A percentile compares a stretch with the other conserved stretches of the same genome.
Conservation (phyloP, 108 stramenopile species). For the Discostella stelligeroides region DNA sequence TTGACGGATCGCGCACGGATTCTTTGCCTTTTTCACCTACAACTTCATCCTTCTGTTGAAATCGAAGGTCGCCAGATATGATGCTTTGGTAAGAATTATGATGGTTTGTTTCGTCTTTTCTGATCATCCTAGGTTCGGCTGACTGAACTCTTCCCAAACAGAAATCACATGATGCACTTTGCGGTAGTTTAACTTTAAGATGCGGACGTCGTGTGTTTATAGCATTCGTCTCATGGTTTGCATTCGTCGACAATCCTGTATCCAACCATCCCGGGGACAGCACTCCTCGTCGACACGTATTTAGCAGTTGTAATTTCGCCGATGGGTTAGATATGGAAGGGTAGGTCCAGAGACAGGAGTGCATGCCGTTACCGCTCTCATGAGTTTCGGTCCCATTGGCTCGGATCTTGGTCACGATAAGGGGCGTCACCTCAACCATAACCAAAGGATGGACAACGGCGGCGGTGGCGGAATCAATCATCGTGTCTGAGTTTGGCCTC, state of each 20-base stretch:
- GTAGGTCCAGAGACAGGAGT: no score
- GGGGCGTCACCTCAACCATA: constrained; percentile 45
- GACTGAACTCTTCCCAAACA: neutral
- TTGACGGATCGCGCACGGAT: neutral
- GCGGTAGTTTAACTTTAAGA: constrained; percentile 5
- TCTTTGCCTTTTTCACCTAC: constrained; percentile 1
- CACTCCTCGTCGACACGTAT: constrained; percentile 31
- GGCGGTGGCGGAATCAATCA: neutral
- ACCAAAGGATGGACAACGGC: constrained; percentile 22
- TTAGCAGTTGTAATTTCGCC: constrained; percentile 43
- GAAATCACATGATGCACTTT: constrained; percentile 7
- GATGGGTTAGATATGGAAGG: constrained; percentile 34
- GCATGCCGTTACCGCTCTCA: neutral
- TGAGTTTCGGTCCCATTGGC: constrained; percentile 5
- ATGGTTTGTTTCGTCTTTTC: neutral
- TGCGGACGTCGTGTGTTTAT: constrained; percentile 21
- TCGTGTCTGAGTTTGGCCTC: no score
- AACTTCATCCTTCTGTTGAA: constrained; percentile 19
- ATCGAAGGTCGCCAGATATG: constrained; percentile 21
- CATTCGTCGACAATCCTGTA: constrained; percentile 6
- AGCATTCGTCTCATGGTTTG: neutral
- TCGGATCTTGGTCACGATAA: neutral
- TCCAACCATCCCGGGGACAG: constrained; percentile 34
- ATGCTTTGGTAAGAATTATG: constrained; percentile 7
- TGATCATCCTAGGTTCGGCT: neutral